Percentiles rank a stretch among this genome's conserved stretches.
These are phyloP conservation scores for Pseudogymnoascus sp. DNA, from an alignment of 2,329 filamentous ascomycete genomes.

Conservation along the genomic window DNA sequence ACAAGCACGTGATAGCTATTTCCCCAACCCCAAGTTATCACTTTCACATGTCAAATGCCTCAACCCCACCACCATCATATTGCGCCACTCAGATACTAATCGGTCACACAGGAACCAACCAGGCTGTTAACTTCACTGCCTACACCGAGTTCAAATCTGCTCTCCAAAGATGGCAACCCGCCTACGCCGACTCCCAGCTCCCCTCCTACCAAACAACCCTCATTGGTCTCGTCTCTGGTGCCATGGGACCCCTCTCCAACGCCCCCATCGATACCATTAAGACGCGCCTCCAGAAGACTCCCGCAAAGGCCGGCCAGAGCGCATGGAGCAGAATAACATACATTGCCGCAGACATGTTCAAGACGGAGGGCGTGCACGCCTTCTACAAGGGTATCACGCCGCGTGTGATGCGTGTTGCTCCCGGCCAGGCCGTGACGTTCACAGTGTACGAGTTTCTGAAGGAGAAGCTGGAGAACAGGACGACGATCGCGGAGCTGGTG, in stretches of 20 bases:
- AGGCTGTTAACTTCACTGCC: conserved; percentile 97
- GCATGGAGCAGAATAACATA: conserved; percentile 68
- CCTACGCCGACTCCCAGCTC: conserved; percentile 55
- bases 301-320: conserved; percentile 70
- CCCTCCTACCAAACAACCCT: conserved; percentile 84
- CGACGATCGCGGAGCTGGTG: conserved; percentile 47
- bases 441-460: conserved; percentile 72
- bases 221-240: conserved; percentile 79
- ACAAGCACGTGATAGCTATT: background rate
- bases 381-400: conserved; percentile 99
- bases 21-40: conserved; percentile 8
- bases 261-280: conserved; percentile 99
- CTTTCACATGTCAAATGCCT: conserved; percentile 9
- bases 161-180: conserved; percentile 63
- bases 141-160: conserved; percentile 87
- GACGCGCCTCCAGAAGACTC: conserved; percentile 86
- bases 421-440: conserved; percentile 75
- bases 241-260: conserved; percentile 92
- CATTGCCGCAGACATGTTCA: conserved; percentile 81
- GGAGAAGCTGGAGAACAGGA: conserved; percentile 57
- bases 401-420: conserved; percentile 92
- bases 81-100: background rate
- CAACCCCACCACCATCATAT: background rate
- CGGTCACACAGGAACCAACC: conserved; percentile 48
- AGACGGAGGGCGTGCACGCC: conserved; percentile 85